Base-by-base conservation (phyloP, 2,329 filamentous ascomycete genomes). In the Botrytis squamosa region DNA sequence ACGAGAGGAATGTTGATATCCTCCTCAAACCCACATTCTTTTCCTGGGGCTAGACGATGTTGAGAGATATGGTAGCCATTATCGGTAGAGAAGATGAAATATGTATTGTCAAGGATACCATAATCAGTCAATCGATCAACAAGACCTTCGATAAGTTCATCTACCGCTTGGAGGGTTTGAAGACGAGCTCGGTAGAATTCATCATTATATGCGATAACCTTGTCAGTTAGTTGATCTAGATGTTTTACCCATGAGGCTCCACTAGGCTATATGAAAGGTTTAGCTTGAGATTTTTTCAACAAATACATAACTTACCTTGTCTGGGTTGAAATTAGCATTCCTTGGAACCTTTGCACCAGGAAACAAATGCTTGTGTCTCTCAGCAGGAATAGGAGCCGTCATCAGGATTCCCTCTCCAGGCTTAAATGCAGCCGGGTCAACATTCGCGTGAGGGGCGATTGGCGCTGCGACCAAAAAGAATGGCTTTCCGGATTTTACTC, bases 381-480 rank as follows among this genome's bases (percentile, higher is more conserved):
- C 83, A 0, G 89, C 86, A 0, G 90, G 86, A 25, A 91, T 84
- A 0, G 90, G 89, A 0, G 84, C 84, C 8, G 84, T 83, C 79
- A 87, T 85, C 0, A 52, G 46, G 36, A 73, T 46, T 10, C 60
- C 73, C 16, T 75, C 64, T 20, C 73, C 68, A 6, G 52, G 55
- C 14, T 71, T 60, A 49, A 73, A 71, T 8, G 63, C 52, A 18
- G 65, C 66, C 4, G 75, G 74, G 33, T 71, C 57, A n/a, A 81
- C 76, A 72, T 90, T 89, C 36, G 86, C 86, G 77, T 94, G 92
- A 0, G 92, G 91, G 0, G 88, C 91, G 9, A 91, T 85, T 0
- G 91, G 92, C 0, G 91, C 88, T 14, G 92, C 84, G 0, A 86
- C 86, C 6, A 94, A 80, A 79, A 93, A 93, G 81, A 93, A 93